Evolutionary conservation across 2,329 filamentous ascomycete genomes (phyloP), one percentile per base, ranked within the genome.

Genomic region (Pyrenophora tritici-repentis): DNA sequence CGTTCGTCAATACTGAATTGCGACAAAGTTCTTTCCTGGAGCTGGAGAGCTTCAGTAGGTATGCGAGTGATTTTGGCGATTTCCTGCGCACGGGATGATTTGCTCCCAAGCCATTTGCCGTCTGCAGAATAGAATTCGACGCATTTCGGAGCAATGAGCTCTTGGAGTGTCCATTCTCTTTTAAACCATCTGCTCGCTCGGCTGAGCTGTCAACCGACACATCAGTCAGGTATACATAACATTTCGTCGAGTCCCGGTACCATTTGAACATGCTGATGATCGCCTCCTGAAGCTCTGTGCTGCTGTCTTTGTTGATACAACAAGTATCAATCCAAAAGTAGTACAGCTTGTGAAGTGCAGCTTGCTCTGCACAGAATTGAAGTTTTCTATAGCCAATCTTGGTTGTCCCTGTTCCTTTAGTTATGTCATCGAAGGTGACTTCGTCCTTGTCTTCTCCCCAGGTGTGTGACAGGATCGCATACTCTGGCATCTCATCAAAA

Each of bases 81-180:
- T 3, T 14, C 20, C 18, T 47, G 22, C 26, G 26, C 22, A 1
- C 50, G 32, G 1, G 56, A 55, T 29, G 17, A 4, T 17, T 50
- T 58, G 36, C 36, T 26, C 2, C 58, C 55, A 12, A 61, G 34
- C 14, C 6, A 33, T 7, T 7, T 22, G 14, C 43, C 47, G 9
- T 50, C 38, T 22, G 4, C 29, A 13, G 52, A 47, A n/a, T 47
- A 61, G 45, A 61, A 61, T 12, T 39, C 18, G 4, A 59, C 53
- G 2, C 37, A 47, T 20, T 2, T 12, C 3, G 58, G 53, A 41
- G 58, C 58, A 32, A 59, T 16, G 35, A 55, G 48, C 22, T 54
- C 51, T 33, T 54, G 51, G n/a, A 54, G 38, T 33, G 31, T 33
- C 31, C 31, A 33, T 33, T 24, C 39, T 3, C 39, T 26, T n/a